Evolutionary conservation across 768 basidiomycete species (phyloP).

Genomic region (Tricholoma terreum): DNA sequence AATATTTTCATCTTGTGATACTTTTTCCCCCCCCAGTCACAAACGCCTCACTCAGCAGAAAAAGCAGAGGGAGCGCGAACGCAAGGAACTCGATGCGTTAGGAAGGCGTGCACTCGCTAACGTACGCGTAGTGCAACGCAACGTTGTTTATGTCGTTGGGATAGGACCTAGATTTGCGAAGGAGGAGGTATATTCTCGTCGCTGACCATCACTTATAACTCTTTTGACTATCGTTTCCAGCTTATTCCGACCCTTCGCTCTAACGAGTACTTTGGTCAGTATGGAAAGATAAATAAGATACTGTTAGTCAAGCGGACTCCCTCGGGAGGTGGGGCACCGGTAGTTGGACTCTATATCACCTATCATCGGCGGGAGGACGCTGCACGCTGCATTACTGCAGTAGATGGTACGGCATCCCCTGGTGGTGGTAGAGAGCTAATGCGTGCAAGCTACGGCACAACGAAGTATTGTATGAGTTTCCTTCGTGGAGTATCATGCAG

Average conservation of each 20-base stretch:
- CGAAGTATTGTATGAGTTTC: constrained; percentile 97
- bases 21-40: constrained; percentile 50
- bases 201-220: constrained; percentile 9
- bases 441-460: constrained; percentile 93
- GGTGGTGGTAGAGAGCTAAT: constrained; percentile 85
- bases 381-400: constrained; percentile 84
- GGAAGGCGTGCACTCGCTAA: constrained; percentile 86
- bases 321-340: constrained; percentile 66
- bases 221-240: constrained; percentile 34
- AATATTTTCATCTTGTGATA: constrained; percentile 8
- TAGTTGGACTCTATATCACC: constrained; percentile 94
- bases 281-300: constrained; percentile 96
- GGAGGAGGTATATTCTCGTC: constrained; percentile 72
- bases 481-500: constrained; percentile 81
- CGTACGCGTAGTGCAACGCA: constrained; percentile 94
- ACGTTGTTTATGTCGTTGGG: constrained; percentile 94
- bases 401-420: constrained; percentile 91
- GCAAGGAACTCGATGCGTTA: constrained; percentile 88
- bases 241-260: constrained; percentile 90
- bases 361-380: constrained; percentile 95
- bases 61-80: constrained; percentile 90
- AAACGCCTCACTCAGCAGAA: constrained; percentile 95
- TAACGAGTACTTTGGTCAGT: constrained; percentile 96
- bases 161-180: constrained; percentile 92
- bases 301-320: constrained; percentile 86